Base-by-base conservation (phyloP, 164 flowering plant genomes). In the Dillenia suffruticosa region DNA sequence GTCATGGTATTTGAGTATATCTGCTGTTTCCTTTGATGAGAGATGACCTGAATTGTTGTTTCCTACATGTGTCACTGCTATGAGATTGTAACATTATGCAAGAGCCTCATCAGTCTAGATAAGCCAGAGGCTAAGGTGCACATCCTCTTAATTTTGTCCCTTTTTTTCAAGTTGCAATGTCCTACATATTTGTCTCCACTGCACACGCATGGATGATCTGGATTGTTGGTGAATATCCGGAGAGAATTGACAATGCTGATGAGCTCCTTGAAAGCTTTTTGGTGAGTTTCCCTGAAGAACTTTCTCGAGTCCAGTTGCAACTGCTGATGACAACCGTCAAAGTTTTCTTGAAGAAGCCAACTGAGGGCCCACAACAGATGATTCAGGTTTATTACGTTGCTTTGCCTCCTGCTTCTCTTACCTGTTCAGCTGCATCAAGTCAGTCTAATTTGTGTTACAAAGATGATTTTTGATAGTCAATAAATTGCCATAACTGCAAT, bases 311-410 rank as follows among this genome's bases (percentile, higher is more conserved):
- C 49, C 99, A 94, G 70, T 67, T 94, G 79, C 99, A 94, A 74
- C 80, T 94, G 77, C 76, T 94, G 61, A 94, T 97, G 54, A 97
- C 99, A 45, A 92, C 96, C 49, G 97, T 91, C 51, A 94, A 94
- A 67, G 85, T 94, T 57, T 94, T 94, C 59, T 86, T 94, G 15
- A 94, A 94, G 75, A 94, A 94, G 79, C 99, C 99, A 67, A 94
- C 99, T 65, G 99, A 94, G 78, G 99, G 97, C 47, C 99, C 99
- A 49, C 99, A 94, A 65, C 99, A 94, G 77, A 94, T 94, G 97
- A 94, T 94, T 72, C 99, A 94, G 99, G 99, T 91, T 15, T 26
- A 26, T 26, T 3, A 26, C 40, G 2, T 26, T 26, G 40, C 40
- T 26, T 26, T 26, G 40, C 40, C 5, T 26, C 40, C 5, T 2